Evolutionary conservation across 306 rosid genomes (phyloP), one percentile per base, ranked within the genome.

Genomic region (Ammopiptanthus mongolicus): DNA sequence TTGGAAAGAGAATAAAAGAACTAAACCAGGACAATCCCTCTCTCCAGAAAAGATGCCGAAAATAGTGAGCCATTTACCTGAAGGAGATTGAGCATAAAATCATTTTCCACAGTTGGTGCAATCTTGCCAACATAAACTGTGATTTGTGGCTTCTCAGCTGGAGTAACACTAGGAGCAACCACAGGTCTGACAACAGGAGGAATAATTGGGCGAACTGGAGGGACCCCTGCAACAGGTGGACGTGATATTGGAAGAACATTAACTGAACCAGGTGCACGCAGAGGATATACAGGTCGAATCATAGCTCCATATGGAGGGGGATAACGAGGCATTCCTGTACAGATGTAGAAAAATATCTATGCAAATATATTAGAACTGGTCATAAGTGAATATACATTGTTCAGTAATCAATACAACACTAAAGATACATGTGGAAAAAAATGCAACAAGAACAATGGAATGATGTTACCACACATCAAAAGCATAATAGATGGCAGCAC

Each of bases 121-220:
- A 96, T 96, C 87, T 88, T 93, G 82, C 99, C 96, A 74, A 96
- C 84, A 52, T 89, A 96, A 77, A 96, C 91, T 2, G 98, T 96
- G 66, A 89, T 89, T 80, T 87, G 98, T 17, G 89, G 92, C 82
- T 86, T 85, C 78, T 96, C 99, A 14, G 90, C 91, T 9, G 96
- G 96, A 55, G 97, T 76, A 78, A 89, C 84, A 80, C 82, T 87
- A 61, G 97, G 91, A 76, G 88, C 81, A 70, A 84, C 67, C 81
- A 78, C 56, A 9, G 98, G 99, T 89, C 99, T 90, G 65, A 92
- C 60, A 80, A 86, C 76, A 69, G 96, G 92, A 63, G 90, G 87
- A 22, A 88, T 83, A 42, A 96, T 70, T 3, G 98, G 98, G 60
- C 96, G 99, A 74, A 92, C 84, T 34, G 92, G 75, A 78, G 96